Evolutionary conservation across 1,139 yeast species (phyloP).

Genomic region (Entelexis paramagnoliae): DNA sequence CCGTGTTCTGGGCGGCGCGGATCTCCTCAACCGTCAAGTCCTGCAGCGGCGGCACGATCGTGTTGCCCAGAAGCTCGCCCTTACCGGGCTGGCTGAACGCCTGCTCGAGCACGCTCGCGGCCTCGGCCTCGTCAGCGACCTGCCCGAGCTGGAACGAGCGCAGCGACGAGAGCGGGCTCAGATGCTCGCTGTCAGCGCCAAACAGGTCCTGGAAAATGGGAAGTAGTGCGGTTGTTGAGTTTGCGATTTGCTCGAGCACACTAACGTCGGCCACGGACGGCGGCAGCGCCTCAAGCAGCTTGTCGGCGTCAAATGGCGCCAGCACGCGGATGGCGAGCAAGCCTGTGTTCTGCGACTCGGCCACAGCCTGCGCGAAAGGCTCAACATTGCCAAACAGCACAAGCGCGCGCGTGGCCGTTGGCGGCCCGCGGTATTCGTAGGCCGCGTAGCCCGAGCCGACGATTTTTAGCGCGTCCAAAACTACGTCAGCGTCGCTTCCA

Average conservation of each 20-base stretch:
- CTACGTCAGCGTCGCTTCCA: conserved; percentile 25
- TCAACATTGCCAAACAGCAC: conserved; percentile 53
- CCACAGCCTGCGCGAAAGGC: conserved; percentile 33
- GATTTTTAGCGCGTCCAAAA: conserved; percentile 26
- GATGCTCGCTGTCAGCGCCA: conserved; percentile 37
- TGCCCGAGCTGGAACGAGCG: conserved; percentile 52
- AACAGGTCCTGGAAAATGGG: conserved; percentile 70
- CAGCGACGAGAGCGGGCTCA: conserved; percentile 33
- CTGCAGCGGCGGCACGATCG: background rate
- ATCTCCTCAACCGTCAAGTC: conserved; percentile 5
- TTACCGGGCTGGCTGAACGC: conserved; percentile 2
- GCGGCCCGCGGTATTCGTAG: conserved; percentile 38
- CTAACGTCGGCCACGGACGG: conserved; percentile 47
- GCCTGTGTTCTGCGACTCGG: conserved; percentile 35
- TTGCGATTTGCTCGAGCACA: conserved; percentile 51
- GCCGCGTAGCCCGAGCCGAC: conserved; percentile 32
- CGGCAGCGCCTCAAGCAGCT: conserved; percentile 47
- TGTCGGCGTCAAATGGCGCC: conserved; percentile 56
- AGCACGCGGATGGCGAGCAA: conserved; percentile 52
- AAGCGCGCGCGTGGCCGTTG: conserved; percentile 41
- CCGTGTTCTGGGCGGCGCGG: conserved; percentile 41
- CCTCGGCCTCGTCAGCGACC: conserved; percentile 36
- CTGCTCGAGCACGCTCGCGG: conserved; percentile 43
- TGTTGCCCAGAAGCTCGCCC: conserved; percentile 15
- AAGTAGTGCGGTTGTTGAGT: conserved; percentile 40